Base-by-base conservation (phyloP, 2,329 filamentous ascomycete species). In the Aspergillus fijiensis region DNA sequence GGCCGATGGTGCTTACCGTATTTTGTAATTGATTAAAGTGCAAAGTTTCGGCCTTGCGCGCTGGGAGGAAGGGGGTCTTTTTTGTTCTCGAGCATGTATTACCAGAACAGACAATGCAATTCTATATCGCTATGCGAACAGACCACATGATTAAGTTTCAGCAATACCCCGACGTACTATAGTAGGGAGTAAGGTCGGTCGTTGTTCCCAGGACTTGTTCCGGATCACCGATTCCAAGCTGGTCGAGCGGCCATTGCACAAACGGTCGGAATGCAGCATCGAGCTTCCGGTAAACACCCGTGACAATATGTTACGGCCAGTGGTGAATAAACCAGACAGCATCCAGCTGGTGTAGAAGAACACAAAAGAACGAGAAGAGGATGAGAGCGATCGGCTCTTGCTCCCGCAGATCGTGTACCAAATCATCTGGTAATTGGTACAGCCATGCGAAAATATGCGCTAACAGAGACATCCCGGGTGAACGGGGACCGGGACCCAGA, bases 241-340 rank as follows among this genome's bases (percentile, higher is more conserved):
- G 21, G 10, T 53, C 12, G 1, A 61, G 45, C 0, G 58, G 55
- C 55, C 61, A 63, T 12, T 50, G 55, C 11, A 61, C 19, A 45
- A 39, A 56, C 12, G 9, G 35, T 16, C 7, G 19, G 33, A 58
- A 49, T 3, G 29, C 47, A 1, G 23, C 23, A n/a, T 62, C 55
- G 14, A 63, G 49, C n/a, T 55, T 31, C 12, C 3, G 5, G 7
- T 31, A 50, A 3, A 63, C 53, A 0, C 60, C 63, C 9, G 0
- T 4, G 3, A 66, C 12, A 19, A 66, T 63, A 59, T 66, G 64
- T 9, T 50, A 23, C 1, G 64, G 55, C 63, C 64, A 66, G 1
- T 39, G 42, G 9, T 31, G 45, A 7, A 66, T 60, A 14, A 65
- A 65, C 63, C 64, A 66, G 2, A 54, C 57, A 1, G 47, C 35